Conservation (phyloP, 768 basidiomycete species). For the Lentinula raphanica region DNA sequence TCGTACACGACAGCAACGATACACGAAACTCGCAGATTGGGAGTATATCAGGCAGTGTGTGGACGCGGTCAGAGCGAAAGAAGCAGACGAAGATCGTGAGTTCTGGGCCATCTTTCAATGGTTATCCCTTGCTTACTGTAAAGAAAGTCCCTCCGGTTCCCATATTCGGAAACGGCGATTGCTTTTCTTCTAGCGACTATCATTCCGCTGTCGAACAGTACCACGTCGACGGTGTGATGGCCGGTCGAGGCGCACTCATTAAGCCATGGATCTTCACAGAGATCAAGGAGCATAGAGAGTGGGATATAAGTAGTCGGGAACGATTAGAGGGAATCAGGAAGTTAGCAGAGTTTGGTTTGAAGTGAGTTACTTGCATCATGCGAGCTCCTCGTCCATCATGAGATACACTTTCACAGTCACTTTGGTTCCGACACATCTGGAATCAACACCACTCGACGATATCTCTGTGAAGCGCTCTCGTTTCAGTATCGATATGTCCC, state of each 20-base stretch:
- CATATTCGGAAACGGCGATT: conserved; percentile 95
- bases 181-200: conserved; percentile 83
- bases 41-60: conserved; percentile 87
- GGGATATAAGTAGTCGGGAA: conserved; percentile 88
- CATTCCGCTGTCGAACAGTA: conserved; percentile 70
- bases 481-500: conserved; percentile 97
- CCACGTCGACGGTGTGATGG: conserved; percentile 94
- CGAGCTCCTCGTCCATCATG: background rate
- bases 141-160: conserved; percentile 73
- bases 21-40: conserved; percentile 92
- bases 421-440: conserved; percentile 87
- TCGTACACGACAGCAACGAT: conserved; percentile 90
- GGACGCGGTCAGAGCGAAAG: conserved; percentile 64
- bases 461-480: conserved; percentile 90
- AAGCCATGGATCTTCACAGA: conserved; percentile 98
- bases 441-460: conserved; percentile 86
- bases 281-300: conserved; percentile 85
- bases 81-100: conserved; percentile 69
- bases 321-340: conserved; percentile 73
- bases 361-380: conserved; percentile 38
- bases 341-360: conserved; percentile 83
- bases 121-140: background rate
- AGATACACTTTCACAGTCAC: conserved; percentile 38
- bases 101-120: conserved; percentile 10
- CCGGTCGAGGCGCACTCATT: conserved; percentile 90